These are phyloP conservation scores for Cladorrhinum sp. DNA, from an alignment of 2,329 filamentous ascomycete species.

Conservation along the genomic window DNA sequence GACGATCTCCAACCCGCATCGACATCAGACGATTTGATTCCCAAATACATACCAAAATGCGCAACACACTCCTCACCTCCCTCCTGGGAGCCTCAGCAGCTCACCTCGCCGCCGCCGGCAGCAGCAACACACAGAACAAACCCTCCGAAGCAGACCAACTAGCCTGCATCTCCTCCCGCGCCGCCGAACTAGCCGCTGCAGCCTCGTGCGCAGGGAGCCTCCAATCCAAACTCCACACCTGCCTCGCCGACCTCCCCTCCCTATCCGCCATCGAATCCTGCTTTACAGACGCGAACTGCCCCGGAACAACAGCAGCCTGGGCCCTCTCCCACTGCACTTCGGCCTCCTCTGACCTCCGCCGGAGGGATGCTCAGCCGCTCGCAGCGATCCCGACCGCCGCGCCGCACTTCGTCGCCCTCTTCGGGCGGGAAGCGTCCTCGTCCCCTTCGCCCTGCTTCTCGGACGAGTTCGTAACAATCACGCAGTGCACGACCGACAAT, in stretches of 20 bases:
- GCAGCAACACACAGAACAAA: too few species aligned
- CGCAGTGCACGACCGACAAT: constrained; percentile 38
- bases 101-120: constrained; percentile 32
- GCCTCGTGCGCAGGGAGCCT: constrained; percentile 44
- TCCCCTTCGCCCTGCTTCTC: constrained; percentile 31
- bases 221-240: constrained; percentile 37
- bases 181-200: constrained; percentile 38
- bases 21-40: background rate
- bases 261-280: constrained; percentile 37
- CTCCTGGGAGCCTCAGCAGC: constrained; percentile 38
- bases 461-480: constrained; percentile 35
- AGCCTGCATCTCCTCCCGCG: constrained; percentile 41
- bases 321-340: constrained; percentile 34
- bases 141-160: constrained; percentile 11
- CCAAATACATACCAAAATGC: constrained; percentile 12
- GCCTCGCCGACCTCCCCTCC: constrained; percentile 35
- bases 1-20: background rate
- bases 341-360: constrained; percentile 24
- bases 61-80: constrained; percentile 28
- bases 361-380: constrained; percentile 15
- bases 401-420: constrained; percentile 8
- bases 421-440: constrained; percentile 14
- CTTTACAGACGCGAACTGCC: constrained; percentile 38
- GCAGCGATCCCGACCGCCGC: constrained; percentile 3
- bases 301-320: constrained; percentile 33